These are phyloP conservation scores for Mycena capillaripes DNA, from an alignment of 768 basidiomycete genomes.

Conservation along the genomic window DNA sequence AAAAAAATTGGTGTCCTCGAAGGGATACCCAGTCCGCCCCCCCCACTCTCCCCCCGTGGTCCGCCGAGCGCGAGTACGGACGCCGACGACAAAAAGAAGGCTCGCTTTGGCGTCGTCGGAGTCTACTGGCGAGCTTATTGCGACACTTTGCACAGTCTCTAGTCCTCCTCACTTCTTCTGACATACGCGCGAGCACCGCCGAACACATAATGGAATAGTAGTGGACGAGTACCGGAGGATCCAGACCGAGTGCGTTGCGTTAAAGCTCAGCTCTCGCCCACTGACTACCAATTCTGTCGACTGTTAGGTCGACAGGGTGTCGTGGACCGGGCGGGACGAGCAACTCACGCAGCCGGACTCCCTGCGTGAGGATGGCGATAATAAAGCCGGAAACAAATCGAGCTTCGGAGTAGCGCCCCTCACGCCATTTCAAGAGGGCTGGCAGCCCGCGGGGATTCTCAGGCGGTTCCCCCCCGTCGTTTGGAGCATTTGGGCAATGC, in stretches of 20 bases:
- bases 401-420: slow-evolving; percentile 43
- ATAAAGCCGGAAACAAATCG: slow-evolving; percentile 45
- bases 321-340: slow-evolving; percentile 79
- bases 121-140: slow-evolving; percentile 65
- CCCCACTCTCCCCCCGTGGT: slow-evolving; percentile 57
- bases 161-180: slow-evolving; percentile 54
- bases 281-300: neutral
- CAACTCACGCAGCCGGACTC: slow-evolving; percentile 45
- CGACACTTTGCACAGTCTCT: slow-evolving; percentile 67
- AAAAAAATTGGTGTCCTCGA: slow-evolving; percentile 31
- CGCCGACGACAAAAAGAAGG: slow-evolving; percentile 52
- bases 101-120: slow-evolving; percentile 54
- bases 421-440: slow-evolving; percentile 30
- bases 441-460: slow-evolving; percentile 25
- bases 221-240: slow-evolving; percentile 14
- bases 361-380: slow-evolving; percentile 36
- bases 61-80: slow-evolving; percentile 35
- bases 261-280: neutral
- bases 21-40: slow-evolving; percentile 28
- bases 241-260: slow-evolving; percentile 30
- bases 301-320: slow-evolving; percentile 83
- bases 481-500: slow-evolving; percentile 51
- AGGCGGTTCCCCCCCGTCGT: slow-evolving; percentile 43
- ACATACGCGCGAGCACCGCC: slow-evolving; percentile 3
- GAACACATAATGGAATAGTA: neutral